Evolutionary conservation across 2,329 filamentous ascomycete genomes (phyloP).

Genomic region (Xylariaceae sp.): DNA sequence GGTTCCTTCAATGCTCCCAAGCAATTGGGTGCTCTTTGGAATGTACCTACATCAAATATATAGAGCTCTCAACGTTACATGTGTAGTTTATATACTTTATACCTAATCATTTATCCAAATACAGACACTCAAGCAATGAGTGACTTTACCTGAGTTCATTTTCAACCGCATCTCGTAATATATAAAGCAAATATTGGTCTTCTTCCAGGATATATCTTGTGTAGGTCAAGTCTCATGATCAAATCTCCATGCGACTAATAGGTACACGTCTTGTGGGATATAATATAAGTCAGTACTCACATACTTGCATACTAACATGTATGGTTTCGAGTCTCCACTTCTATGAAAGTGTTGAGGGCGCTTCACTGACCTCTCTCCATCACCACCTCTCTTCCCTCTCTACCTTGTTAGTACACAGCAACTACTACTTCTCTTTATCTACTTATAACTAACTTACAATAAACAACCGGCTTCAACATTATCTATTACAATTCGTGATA

Average conservation of each 20-base stretch:
- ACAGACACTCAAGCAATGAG: too few relatives aligned
- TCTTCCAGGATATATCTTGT: slow-evolving; percentile 4
- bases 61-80: too few relatives aligned
- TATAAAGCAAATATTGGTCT: neutral
- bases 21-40: too few relatives aligned
- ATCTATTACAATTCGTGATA: neutral
- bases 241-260: slow-evolving; percentile 30
- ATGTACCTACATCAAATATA: too few relatives aligned
- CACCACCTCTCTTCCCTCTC: neutral
- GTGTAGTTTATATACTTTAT: too few relatives aligned
- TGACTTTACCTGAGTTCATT: too few relatives aligned
- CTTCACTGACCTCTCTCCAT: neutral
- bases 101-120: too few relatives aligned
- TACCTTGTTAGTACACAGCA: neutral
- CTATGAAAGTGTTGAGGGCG: neutral
- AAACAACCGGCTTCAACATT: neutral
- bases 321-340: neutral
- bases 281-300: too few relatives aligned
- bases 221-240: slow-evolving; percentile 25
- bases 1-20: too few relatives aligned
- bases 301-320: neutral
- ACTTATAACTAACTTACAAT: neutral
- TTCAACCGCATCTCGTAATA: neutral
- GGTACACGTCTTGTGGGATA: slow-evolving; percentile 17
- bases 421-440: neutral